Base-by-base conservation (phyloP, 2,329 filamentous ascomycete genomes). In the Fusarium subglutinans region DNA sequence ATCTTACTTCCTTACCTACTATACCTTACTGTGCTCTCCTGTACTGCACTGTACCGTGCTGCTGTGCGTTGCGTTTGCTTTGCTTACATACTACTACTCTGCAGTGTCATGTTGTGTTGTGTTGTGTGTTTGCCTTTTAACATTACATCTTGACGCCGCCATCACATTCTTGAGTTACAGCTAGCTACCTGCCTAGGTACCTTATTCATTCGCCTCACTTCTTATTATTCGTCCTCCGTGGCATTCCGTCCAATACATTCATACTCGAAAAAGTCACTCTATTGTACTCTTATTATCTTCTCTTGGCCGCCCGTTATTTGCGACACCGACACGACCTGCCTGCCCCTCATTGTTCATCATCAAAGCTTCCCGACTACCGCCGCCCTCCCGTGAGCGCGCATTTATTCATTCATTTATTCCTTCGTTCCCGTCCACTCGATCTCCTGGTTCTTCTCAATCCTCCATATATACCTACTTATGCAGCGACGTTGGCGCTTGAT, bases 401-500 rank as follows among this genome's bases (percentile, higher is more conserved):
- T 28, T 28, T 63, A 37, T 37, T 13, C 63, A 69, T 28, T 28
- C 68, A 28, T 28, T 13, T 8, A 35, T 28, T 18, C 67, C 28
- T 37, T 13, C 67, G 69, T 69, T 70, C 45, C 57, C 53, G n/a
- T 50, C 60, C 33, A 53, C 37, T 45, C 40, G 28, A 43, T 44
- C 48, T 57, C 35, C 20, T 24, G 37, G 35, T 44, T 44, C 14
- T 35, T 66, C 54, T 30, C 28, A 50, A 45, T 28, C 40, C 11
- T 63, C 48, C 51, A 74, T 73, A 60, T 51, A 75, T 37, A 53
- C 13, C 33, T 53, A 37, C 33, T 20, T 37, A 53, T 75, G 72
- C 69, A 75, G 57, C 69, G 72, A 43, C 72, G 69, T 65, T 75
- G 72, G 72, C 69, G 72, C 58, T 59, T 75, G 63, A 59, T 75